Evolutionary conservation across 768 basidiomycete genomes (phyloP), one percentile per base, ranked within the genome.

Genomic region (Rhodocollybia butyracea): DNA sequence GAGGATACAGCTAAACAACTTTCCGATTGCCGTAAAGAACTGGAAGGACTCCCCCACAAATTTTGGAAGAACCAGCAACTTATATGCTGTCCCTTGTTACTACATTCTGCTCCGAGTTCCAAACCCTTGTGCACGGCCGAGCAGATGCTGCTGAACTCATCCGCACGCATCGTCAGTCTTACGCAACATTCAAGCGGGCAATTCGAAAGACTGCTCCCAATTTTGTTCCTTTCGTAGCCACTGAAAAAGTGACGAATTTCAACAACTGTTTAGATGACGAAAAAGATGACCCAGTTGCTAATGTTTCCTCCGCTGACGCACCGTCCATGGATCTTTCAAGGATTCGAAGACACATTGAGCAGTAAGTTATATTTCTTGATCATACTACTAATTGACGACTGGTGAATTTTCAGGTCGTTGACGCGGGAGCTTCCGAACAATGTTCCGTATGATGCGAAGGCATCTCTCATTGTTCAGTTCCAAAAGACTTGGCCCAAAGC

Each of bases 41-140:
- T 76, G 0, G 42, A 46, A 51, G 29, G 2, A 57, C 76, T 6
- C 75, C 75, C 1, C 60, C 60, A 13, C 62, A 60, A 7, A 61
- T 72, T 19, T 61, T 63, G 5, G 60, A 59, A 5, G 75, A 76
- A 12, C 73, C 76, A 5, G 65, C 72, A 3, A 70, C 69, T 3
- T 68, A 71, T 55, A 67, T 75, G 59, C 59, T 76, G 6, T 66
- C 60, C 8, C 60, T 76, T 0, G 52, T 77, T 34, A 73, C 70
- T 5, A 53, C 54, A 6, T 72, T 77, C 48, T 67, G 65, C 54
- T 61, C 62, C 6, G 62, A 67, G 6, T 57, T 76, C 6, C 60
- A 64, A 24, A 60, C 57, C 13, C 61, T 61, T 31, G 68, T 73
- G 6, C 48, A 63, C 12, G 75, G 70, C n/a, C 61, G 57, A 7